phyloP scores from a whole-genome alignment of 2,329 filamentous ascomycete genomes.

The Colletotrichum sp. region DNA sequence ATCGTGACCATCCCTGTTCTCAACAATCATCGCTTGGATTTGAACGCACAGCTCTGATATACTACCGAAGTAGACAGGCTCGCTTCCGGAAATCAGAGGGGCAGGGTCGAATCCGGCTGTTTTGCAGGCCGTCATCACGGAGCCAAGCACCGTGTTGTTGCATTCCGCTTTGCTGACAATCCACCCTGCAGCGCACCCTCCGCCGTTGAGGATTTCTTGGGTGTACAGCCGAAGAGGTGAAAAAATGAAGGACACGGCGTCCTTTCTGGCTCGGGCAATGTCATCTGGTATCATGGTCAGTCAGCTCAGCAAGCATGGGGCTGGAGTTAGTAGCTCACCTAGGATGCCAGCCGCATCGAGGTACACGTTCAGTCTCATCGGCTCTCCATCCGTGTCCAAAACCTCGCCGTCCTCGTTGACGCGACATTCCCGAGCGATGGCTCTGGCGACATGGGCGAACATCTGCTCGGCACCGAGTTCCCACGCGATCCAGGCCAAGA shows the following conservation, averaged over 20 bases:
- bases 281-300: not conserved
- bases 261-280: not conserved
- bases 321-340: not conserved
- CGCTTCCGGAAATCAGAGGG: not conserved
- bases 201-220: not conserved
- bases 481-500: not conserved
- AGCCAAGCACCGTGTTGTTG: not conserved
- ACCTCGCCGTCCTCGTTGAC: not conserved
- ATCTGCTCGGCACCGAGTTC: not conserved
- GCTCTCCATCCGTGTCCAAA: not conserved
- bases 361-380: not conserved
- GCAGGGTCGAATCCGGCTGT: not conserved
- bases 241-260: not conserved
- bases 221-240: not conserved
- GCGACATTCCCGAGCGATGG: not conserved
- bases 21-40: accelerated
- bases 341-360: not conserved
- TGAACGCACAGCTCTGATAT: not conserved
- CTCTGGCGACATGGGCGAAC: not conserved
- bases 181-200: accelerated
- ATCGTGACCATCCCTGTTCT: accelerated
- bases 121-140: not conserved
- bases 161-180: not conserved
- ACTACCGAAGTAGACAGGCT: not conserved
- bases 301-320: too few species aligned